A percentile compares a stretch with the other conserved stretches of the same genome.
phyloP scores from a whole-genome alignment of 208 protist species.

The Leishmania turanica region DNA sequence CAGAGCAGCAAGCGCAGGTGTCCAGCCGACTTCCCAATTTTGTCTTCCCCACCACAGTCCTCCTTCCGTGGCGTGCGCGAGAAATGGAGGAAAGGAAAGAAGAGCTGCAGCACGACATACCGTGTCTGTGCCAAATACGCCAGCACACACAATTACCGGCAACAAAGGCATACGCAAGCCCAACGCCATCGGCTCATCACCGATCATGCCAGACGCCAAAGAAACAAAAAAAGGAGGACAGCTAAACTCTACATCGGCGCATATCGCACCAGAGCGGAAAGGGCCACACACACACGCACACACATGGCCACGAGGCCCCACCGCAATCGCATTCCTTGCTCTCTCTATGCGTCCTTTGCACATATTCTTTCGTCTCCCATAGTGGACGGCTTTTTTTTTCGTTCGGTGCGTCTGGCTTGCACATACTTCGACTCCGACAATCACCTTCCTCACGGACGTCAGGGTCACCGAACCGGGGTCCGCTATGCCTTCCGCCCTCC shows the following conservation, averaged over 20 bases:
- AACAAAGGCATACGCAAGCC: not conserved
- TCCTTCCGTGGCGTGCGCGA: not conserved
- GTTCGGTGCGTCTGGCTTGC: not conserved
- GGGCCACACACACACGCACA: not conserved
- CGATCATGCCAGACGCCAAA: too few species aligned
- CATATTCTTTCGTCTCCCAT: not conserved
- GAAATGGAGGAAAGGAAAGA: not conserved
- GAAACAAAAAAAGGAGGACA: not conserved
- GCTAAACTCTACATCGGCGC: conserved; percentile 1
- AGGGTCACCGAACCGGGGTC: not conserved
- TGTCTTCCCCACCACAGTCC: not conserved
- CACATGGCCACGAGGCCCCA: not conserved
- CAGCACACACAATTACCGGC: not conserved
- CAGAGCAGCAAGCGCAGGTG: not conserved
- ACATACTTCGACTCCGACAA: not conserved
- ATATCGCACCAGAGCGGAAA: not conserved
- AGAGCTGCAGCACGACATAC: not conserved
- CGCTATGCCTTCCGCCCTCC: not conserved
- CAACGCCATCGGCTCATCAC: not conserved
- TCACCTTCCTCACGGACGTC: not conserved
- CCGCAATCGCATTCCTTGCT: not conserved
- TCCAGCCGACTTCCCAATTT: not conserved
- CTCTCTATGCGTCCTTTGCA: not conserved
- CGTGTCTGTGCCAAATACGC: not conserved
- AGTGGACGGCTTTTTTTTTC: not conserved